phyloP scores from a whole-genome alignment of 108 stramenopile species.

The Epipyxis sp. region DNA sequence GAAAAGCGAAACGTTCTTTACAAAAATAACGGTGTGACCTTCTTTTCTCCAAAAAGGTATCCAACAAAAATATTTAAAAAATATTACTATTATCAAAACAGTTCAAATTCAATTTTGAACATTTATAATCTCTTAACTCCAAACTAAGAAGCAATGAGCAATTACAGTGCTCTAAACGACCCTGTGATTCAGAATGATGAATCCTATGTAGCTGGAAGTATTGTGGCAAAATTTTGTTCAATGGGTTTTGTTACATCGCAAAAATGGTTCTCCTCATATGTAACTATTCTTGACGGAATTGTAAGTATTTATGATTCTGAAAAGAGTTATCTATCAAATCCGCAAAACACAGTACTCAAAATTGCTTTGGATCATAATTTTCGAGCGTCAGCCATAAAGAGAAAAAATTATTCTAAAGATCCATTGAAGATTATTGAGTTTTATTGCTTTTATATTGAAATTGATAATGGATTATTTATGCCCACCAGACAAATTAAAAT shows the following conservation, averaged over 20 bases:
- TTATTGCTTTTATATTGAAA: slow-evolving; percentile 16
- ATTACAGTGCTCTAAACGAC: no score
- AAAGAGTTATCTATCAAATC: background rate
- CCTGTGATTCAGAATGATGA: background rate
- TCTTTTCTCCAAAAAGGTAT: no score
- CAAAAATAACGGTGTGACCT: no score
- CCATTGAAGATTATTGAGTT: background rate
- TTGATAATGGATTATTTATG: slow-evolving; percentile 7
- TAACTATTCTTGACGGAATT: background rate
- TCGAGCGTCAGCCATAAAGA: background rate
- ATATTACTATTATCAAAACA: no score
- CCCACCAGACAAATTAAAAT: slow-evolving; percentile 13
- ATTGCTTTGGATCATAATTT: background rate
- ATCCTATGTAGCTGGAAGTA: background rate
- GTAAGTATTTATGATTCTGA: background rate
- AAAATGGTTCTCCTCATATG: slow-evolving; percentile 12
- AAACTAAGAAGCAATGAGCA: no score
- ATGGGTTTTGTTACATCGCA: background rate
- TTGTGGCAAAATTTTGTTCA: background rate
- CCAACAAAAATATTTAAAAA: no score
- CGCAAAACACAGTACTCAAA: background rate
- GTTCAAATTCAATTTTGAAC: no score
- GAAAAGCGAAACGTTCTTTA: no score
- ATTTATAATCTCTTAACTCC: no score
- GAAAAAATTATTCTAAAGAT: background rate